These are phyloP conservation scores for Fusarium oxysporum DNA, from an alignment of 2,329 filamentous ascomycete species.

Conservation along the genomic window DNA sequence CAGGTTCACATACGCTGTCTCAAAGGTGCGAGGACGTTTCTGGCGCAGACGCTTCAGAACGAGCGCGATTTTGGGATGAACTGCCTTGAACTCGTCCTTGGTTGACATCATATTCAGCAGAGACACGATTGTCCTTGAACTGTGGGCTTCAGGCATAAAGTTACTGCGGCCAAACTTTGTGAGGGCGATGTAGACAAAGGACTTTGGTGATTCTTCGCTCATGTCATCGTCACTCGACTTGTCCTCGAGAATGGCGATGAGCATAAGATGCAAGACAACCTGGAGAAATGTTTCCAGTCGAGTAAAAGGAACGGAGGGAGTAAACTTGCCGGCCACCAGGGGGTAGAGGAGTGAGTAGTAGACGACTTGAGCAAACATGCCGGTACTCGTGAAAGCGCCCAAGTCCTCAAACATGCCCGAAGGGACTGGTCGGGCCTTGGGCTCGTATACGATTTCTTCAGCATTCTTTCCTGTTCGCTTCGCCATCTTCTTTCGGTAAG, in stretches of 20 bases:
- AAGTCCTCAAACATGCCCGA: slow-evolving; percentile 83
- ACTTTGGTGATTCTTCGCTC: slow-evolving; percentile 62
- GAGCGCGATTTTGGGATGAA: slow-evolving; percentile 84
- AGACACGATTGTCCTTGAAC: slow-evolving; percentile 71
- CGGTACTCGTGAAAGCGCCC: slow-evolving; percentile 82
- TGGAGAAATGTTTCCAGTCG: slow-evolving; percentile 92
- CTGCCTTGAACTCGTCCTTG: slow-evolving; percentile 82
- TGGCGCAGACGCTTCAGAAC: slow-evolving; percentile 88
- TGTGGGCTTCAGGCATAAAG: slow-evolving; percentile 67
- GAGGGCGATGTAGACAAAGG: slow-evolving; percentile 80
- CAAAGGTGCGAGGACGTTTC: slow-evolving; percentile 80
- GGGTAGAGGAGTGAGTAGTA: slow-evolving; percentile 90
- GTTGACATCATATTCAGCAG: slow-evolving; percentile 71
- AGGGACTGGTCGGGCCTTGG: slow-evolving; percentile 79
- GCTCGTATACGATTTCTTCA: slow-evolving; percentile 91
- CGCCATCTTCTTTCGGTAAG: slow-evolving; percentile 87
- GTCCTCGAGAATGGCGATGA: slow-evolving; percentile 90
- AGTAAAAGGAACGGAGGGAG: slow-evolving; percentile 81
- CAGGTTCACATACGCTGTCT: slow-evolving; percentile 71
- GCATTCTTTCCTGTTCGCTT: slow-evolving; percentile 85
- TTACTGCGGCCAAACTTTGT: slow-evolving; percentile 71
- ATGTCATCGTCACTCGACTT: slow-evolving; percentile 66
- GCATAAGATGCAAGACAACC: slow-evolving; percentile 86
- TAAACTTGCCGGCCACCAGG: slow-evolving; percentile 74
- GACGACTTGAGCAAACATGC: slow-evolving; percentile 89